Base-by-base conservation (phyloP, 495 filamentous ascomycete genomes). In the Penicillium cinerascens region DNA sequence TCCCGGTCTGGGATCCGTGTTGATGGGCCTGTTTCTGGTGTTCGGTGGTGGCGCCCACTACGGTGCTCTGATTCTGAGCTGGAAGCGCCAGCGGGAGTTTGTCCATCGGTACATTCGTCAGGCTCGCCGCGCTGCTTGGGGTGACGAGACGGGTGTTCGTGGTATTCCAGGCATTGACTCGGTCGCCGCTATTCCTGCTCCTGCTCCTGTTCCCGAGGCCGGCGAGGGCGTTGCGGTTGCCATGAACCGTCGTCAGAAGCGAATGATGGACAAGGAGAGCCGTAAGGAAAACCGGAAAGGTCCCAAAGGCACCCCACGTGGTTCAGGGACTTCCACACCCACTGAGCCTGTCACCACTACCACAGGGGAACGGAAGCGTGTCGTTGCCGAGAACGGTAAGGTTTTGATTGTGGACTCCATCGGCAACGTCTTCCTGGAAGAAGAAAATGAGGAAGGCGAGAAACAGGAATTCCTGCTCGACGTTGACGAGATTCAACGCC, bases 351-450 rank as follows among this genome's bases (percentile, higher is more conserved):
- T 75, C 47, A 66, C 78, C 66, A 59, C 87, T 66, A 59, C 87
- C 54, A 59, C 79, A 54, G 89, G 90, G 2, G 74, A 87, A 36
- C 89, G 87, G 69, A 92, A 91, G 78, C 74, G 84, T 10, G 87
- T 97, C 17, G 80, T 91, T 22, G 92, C 91, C 2, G 87, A 95
- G 76, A 98, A 98, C 64, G 93, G 93, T 38, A 98, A 98, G 72
- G 78, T 93, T 0, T 68, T 97, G 36, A 87, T 98, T 53, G 93
- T 98, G 6, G 93, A 98, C 70, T 88, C 88, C 0, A 73, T 84
- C 16, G 93, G 93, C 6, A 90, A 95, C 64, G 93, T 98, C 21
- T 98, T 87, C 68, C 75, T 98, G 13, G 90, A 97, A 62, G 88
- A 96, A 55, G 84, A 87, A 58, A 87, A 87, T 25, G 91, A 92